Base-by-base conservation (phyloP, 108 stramenopile genomes). In the Cyclotella sp. region DNA sequence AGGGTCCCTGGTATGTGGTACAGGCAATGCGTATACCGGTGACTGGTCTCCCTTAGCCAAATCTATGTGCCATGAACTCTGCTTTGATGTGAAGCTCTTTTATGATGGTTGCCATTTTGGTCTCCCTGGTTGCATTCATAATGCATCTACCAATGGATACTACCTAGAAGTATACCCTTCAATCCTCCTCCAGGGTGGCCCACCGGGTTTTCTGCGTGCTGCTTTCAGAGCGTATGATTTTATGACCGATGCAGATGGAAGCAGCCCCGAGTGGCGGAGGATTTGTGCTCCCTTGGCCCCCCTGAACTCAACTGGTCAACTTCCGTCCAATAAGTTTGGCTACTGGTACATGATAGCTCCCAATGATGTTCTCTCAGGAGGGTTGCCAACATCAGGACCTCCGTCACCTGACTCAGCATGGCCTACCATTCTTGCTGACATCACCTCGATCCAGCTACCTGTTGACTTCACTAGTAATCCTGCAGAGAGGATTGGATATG, bases 391-490 rank as follows among this genome's bases (percentile, higher is more conserved):
- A n/a, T n/a, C n/a, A n/a, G n/a, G n/a, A 19, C n/a, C 52, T 19
- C 7, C 14, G 52, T 53, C 52, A 53, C n/a, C 11, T n/a, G 21
- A 53, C 52, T n/a, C 18, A 19, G 21, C 52, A 12, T 53, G 52
- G 52, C 9, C 9, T 6, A 53, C 9, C n/a, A 14, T 53, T 7
- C 18, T 53, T 19, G 15, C n/a, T 18, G 18, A 53, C 21, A 19
- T 53, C 7, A 53, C 52, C 21, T 14, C 52, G 21, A 53, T 53
- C 52, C 15, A 19, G 7, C 52, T 53, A 7, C 18, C 11, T n/a
- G 52, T 53, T 18, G 52, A 53, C 52, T 53, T 18, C n/a, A 53
- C 52, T n/a, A n/a, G n/a, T n/a, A n/a, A n/a, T n/a, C n/a, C n/a
- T n/a, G n/a, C n/a, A n/a, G n/a, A n/a, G n/a, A 53, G 52, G 21